phyloP scores from a whole-genome alignment of 495 filamentous ascomycete species.

The Penicillium flavigenum region DNA sequence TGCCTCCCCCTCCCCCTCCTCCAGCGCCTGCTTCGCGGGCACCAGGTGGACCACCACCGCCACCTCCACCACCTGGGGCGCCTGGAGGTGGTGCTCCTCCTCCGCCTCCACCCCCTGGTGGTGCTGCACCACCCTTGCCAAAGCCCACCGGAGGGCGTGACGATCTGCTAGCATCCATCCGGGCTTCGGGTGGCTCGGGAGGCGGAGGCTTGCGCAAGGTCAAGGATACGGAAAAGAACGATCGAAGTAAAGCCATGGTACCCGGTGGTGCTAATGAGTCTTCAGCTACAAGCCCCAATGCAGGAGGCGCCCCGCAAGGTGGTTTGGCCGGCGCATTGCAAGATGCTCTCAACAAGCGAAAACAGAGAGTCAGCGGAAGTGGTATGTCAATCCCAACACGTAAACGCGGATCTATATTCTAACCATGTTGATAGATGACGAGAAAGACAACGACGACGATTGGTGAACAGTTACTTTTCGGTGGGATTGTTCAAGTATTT shows the following conservation, averaged over 20 bases:
- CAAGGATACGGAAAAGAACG: slow-evolving; percentile 68
- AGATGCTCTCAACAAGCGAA: slow-evolving; percentile 72
- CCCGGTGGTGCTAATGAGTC: slow-evolving; percentile 56
- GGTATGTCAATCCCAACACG: slow-evolving; percentile 59
- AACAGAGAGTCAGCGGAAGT: slow-evolving; percentile 84
- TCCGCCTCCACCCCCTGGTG: slow-evolving; percentile 66
- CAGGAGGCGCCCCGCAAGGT: slow-evolving; percentile 57
- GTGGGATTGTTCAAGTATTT: slow-evolving; percentile 16
- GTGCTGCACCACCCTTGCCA: slow-evolving; percentile 58
- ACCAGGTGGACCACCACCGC: slow-evolving; percentile 51
- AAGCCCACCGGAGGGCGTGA: slow-evolving; percentile 51
- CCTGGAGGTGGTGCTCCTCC: slow-evolving; percentile 55
- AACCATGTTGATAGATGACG: slow-evolving; percentile 61
- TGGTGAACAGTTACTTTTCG: slow-evolving; percentile 49
- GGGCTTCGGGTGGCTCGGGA: slow-evolving; percentile 68
- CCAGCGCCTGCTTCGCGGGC: slow-evolving; percentile 33
- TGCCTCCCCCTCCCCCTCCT: slow-evolving; percentile 43
- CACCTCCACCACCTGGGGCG: slow-evolving; percentile 44
- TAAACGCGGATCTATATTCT: slow-evolving; percentile 9
- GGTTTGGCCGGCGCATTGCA: slow-evolving; percentile 81
- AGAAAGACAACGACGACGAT: slow-evolving; percentile 74
- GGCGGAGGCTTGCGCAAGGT: slow-evolving; percentile 78
- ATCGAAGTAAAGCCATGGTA: slow-evolving; percentile 73
- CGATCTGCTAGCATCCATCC: slow-evolving; percentile 79
- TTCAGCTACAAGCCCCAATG: slow-evolving; percentile 47